phyloP scores from a whole-genome alignment of 1,284 basidiomycete species.

The Gymnopus androsaceus region DNA sequence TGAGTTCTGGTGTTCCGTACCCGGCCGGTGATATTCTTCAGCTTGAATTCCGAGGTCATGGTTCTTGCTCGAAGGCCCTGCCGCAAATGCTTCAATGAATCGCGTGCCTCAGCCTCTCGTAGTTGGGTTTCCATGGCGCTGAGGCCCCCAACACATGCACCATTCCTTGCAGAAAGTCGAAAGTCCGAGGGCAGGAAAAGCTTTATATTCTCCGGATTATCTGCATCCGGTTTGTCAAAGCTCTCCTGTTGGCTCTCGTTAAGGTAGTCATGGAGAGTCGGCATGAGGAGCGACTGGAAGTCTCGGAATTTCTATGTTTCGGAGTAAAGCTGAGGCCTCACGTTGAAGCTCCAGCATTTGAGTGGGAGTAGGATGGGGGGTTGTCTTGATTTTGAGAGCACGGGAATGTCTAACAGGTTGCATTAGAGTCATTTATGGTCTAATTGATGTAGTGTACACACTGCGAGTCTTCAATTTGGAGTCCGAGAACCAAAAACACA shows the following conservation, averaged over 20 bases:
- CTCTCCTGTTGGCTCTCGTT: neutral
- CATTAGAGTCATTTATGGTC: too few relatives aligned
- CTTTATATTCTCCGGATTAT: neutral
- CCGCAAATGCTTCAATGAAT: neutral
- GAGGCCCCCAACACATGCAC: neutral
- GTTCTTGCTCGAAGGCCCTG: constrained; percentile 3
- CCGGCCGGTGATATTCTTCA: constrained; percentile 4
- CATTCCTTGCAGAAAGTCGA: neutral
- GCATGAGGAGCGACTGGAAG: neutral
- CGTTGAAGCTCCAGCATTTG: constrained; percentile 11
- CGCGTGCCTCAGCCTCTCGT: neutral
- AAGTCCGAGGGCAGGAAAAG: neutral
- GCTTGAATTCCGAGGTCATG: constrained; percentile 2
- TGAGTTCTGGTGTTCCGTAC: constrained; percentile 1
- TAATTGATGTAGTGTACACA: constrained; percentile 5
- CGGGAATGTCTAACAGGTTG: too few relatives aligned
- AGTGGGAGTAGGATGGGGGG: neutral
- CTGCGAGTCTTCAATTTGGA: constrained; percentile 18
- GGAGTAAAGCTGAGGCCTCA: constrained; percentile 10
- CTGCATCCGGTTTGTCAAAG: neutral
- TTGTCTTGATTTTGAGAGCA: too few relatives aligned
- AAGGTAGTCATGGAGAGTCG: neutral
- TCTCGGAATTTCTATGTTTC: constrained; percentile 12
- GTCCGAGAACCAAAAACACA: constrained; percentile 14
- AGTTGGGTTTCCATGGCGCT: neutral